Conservation (phyloP, 192 early-diverging fungal genomes). For the Powellomyces hirtus region DNA sequence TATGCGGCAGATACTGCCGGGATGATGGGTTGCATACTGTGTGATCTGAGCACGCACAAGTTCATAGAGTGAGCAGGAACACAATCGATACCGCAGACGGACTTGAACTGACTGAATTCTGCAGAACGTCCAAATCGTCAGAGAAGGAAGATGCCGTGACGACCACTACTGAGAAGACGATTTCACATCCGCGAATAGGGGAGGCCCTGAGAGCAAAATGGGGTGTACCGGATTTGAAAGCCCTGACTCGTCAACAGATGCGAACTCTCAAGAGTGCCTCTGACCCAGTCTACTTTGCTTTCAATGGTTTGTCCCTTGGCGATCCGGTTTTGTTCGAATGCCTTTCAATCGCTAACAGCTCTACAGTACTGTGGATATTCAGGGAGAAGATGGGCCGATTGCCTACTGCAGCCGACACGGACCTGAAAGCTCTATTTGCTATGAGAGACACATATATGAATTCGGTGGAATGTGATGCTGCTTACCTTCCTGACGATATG, state of each 20-base stretch:
- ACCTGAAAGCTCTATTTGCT: slow-evolving; percentile 36
- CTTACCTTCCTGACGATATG: slow-evolving; percentile 44
- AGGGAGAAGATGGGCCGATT: slow-evolving; percentile 18
- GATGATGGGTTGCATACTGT: slow-evolving; percentile 82
- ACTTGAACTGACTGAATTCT: neutral
- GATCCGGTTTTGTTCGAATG: neutral
- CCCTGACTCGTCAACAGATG: slow-evolving; percentile 17
- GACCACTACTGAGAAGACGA: slow-evolving; percentile 26
- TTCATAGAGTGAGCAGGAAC: slow-evolving; percentile 40
- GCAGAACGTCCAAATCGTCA: slow-evolving; percentile 35
- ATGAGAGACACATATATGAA: slow-evolving; percentile 12
- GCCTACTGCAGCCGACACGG: slow-evolving; percentile 25
- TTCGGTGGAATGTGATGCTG: slow-evolving; percentile 12
- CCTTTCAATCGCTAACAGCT: neutral
- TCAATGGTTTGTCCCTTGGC: slow-evolving; percentile 20
- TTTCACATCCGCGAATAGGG: slow-evolving; percentile 33
- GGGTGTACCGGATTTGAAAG: neutral
- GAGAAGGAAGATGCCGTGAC: slow-evolving; percentile 19
- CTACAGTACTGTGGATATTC: slow-evolving; percentile 38
- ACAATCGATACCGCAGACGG: too few species aligned
- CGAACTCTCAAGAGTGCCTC: slow-evolving; percentile 18
- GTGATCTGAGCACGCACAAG: slow-evolving; percentile 67
- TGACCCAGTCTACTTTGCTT: slow-evolving; percentile 36
- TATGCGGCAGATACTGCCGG: slow-evolving; percentile 72
- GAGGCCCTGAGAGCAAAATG: neutral